Evolutionary conservation across 169 alveolate species (phyloP).

Genomic region (Plasmodium cynomolgi): DNA sequence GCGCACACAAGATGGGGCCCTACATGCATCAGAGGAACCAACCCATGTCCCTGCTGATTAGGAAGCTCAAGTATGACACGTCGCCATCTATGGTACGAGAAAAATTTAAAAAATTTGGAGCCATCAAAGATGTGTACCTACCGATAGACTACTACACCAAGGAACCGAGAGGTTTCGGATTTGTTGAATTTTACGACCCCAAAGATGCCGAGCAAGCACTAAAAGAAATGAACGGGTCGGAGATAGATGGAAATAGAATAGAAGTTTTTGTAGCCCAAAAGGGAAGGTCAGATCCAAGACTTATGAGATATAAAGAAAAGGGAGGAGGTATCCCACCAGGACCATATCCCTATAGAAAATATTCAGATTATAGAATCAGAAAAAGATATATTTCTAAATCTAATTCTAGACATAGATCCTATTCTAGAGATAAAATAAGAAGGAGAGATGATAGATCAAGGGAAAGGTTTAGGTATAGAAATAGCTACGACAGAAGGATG

Average conservation of each 20-base stretch:
- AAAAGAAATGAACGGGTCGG: conserved; percentile 86
- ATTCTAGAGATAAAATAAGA: conserved; percentile 69
- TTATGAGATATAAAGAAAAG: conserved; percentile 70
- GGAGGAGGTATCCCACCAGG: conserved; percentile 31
- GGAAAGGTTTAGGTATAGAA: conserved; percentile 46
- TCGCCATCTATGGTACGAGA: conserved; percentile 88
- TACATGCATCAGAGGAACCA: conserved; percentile 76
- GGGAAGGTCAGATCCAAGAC: conserved; percentile 85
- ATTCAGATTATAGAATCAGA: conserved; percentile 35
- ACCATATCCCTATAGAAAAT: conserved; percentile 49
- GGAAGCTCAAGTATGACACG: conserved; percentile 87
- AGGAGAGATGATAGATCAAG: conserved; percentile 55
- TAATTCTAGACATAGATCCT: conserved; percentile 42
- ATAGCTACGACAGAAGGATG: conserved; percentile 62
- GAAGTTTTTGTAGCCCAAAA: conserved; percentile 85
- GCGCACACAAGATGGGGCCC: conserved; percentile 54
- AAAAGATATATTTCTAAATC: conserved; percentile 62
- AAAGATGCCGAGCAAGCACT: conserved; percentile 90
- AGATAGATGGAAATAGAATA: conserved; percentile 82
- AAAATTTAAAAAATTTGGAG: conserved; percentile 88
- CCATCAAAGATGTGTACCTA: conserved; percentile 92
- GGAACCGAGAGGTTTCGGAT: conserved; percentile 93
- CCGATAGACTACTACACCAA: conserved; percentile 92
- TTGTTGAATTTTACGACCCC: conserved; percentile 88
- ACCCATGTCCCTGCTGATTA: conserved; percentile 85